Evolutionary conservation across 2,329 filamentous ascomycete species (phyloP), one percentile per base, ranked within the genome.

Genomic region (Xylaria sp.): DNA sequence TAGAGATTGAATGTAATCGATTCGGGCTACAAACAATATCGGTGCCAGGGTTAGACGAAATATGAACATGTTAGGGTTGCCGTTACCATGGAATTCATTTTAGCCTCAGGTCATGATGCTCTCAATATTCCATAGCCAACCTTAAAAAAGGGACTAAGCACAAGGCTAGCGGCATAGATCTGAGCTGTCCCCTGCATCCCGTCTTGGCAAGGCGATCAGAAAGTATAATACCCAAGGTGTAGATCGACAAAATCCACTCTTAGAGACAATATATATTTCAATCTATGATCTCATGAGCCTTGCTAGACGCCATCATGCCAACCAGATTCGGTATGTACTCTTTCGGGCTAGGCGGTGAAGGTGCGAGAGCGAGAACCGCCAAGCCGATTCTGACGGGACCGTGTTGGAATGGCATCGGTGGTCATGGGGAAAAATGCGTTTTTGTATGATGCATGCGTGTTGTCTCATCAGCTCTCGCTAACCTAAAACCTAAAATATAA

Each of bases 251-350:
- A 25, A 31, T 45, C 38, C 38, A 35, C 38, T 35, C 15, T 38
- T 2, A 6, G 17, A 25, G 33, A 38, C 23, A 51, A 25, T 21
- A 57, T 61, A n/a, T n/a, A n/a, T n/a, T n/a, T 31, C 9, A 31
- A 60, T 68, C 66, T 64, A 70, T 70, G 66, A 70, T 67, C 60
- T 70, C 65, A 70, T 65, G 57, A 63, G 49, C 19, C n/a, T 33
- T 28, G 21, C 37, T 40, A 23, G 47, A 43, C 35, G 23, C 21
- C 28, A 21, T 58, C 51, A 45, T 54, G 25, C 45, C 42, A 54
- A 21, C 25, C 28, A 5, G 15, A 8, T 56, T 31, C 33, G 15
- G 57, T 4, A 53, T 25, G 42, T 38, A 17, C 40, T n/a, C 19
- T 43, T 4, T 50, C 19, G 28, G 31, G n/a, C 46, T 15, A 19